phyloP scores from a whole-genome alignment of 371 early-diverging fungal genomes.

The Amoeboaphelidium protococcarum region DNA sequence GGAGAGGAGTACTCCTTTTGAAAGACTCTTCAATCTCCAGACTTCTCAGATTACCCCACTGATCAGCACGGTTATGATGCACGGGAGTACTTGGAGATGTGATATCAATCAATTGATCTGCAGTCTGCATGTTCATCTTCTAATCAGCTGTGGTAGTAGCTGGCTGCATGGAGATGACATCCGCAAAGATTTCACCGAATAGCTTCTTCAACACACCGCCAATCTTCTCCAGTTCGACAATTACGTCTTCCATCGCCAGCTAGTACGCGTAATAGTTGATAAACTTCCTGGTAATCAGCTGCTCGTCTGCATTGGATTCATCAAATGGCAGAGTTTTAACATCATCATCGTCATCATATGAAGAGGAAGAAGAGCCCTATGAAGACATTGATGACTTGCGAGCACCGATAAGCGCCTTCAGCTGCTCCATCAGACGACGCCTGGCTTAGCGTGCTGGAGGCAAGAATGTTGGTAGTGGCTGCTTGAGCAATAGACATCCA shows the following conservation, averaged over 20 bases:
- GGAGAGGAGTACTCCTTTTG: background rate
- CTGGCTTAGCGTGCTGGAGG: constrained; percentile 25
- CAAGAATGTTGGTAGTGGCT: constrained; percentile 50
- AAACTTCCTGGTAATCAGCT: constrained; percentile 16
- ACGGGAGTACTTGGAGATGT: background rate
- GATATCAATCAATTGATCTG: background rate
- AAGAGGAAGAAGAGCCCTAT: no score
- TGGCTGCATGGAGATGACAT: background rate
- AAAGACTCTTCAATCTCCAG: background rate
- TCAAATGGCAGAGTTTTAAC: no score
- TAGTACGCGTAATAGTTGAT: constrained; percentile 54
- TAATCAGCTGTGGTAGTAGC: no score
- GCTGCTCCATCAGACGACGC: constrained; percentile 8
- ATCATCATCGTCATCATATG: no score
- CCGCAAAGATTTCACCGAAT: constrained; percentile 10
- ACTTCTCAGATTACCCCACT: background rate
- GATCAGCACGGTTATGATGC: background rate
- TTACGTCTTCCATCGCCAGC: constrained; percentile 44
- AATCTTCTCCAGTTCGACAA: constrained; percentile 36
- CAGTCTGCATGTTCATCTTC: background rate
- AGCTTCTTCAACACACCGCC: constrained; percentile 16
- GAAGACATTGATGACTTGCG: no score
- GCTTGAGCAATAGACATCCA: constrained; percentile 43
- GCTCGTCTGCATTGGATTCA: no score
- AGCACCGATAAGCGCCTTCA: constrained; percentile 6